Conservation (phyloP, 176 grass and related monocot species). For the Themeda triandra region DNA sequence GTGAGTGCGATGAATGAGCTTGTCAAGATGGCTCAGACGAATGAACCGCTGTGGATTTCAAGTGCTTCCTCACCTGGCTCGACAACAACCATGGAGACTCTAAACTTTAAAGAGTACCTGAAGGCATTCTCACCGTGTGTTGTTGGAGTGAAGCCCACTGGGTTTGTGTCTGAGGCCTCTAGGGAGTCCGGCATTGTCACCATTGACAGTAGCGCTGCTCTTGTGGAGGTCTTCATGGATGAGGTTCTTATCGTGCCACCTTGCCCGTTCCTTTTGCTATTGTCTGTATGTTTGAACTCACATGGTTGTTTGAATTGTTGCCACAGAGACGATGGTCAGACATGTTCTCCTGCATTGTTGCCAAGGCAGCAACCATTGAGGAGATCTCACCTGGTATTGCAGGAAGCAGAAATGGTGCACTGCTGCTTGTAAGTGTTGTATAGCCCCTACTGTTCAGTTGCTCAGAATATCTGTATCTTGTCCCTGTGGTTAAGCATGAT, state of each 20-base stretch:
- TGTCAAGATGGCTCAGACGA: conserved; percentile 84
- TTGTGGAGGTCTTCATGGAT: conserved; percentile 85
- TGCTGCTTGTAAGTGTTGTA: conserved; percentile 80
- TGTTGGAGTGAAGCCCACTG: conserved; percentile 47
- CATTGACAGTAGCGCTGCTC: conserved; percentile 45
- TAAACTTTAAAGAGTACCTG: conserved; percentile 70
- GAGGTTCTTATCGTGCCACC: conserved; percentile 44
- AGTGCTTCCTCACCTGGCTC: conserved; percentile 5
- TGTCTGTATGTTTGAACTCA: conserved; percentile 25
- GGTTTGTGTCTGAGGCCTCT: conserved; percentile 74
- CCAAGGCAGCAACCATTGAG: conserved; percentile 51
- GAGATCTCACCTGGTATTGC: conserved; percentile 61
- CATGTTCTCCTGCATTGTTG: conserved; percentile 86
- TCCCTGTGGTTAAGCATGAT: background rate
- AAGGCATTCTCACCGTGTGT: conserved; percentile 48
- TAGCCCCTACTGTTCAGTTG: background rate
- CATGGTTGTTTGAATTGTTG: conserved; percentile 27
- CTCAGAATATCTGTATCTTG: background rate
- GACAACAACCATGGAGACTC: conserved; percentile 17
- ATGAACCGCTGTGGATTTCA: conserved; percentile 70
- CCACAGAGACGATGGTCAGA: conserved; percentile 54
- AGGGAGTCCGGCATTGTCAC: conserved; percentile 65
- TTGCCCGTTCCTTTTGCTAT: background rate
- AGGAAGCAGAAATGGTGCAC: conserved; percentile 78
- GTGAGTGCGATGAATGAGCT: conserved; percentile 72